Percentiles rank a stretch among this genome's conserved stretches.
These are phyloP conservation scores for Ascobolus immersus DNA, from an alignment of 495 filamentous ascomycete species.

Conservation along the genomic window DNA sequence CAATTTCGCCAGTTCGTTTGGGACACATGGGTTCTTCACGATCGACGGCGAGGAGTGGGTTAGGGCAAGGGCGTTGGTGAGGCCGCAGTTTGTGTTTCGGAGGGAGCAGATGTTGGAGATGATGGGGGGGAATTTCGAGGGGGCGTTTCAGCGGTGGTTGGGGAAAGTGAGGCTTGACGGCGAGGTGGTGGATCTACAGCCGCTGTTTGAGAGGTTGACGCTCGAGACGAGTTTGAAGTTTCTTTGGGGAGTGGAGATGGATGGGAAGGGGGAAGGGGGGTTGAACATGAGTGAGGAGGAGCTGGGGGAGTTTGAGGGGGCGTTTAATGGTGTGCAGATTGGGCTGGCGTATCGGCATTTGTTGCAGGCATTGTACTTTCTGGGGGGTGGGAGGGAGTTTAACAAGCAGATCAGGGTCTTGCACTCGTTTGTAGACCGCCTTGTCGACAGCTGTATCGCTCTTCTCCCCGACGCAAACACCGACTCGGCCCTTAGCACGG, in stretches of 20 bases:
- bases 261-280: no score
- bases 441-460: no score
- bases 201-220: slow-evolving; percentile 38
- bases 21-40: slow-evolving; percentile 48
- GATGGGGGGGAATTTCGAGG: no score
- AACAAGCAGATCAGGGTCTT: slow-evolving; percentile 20
- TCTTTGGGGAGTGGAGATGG: no score
- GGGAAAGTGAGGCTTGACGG: slow-evolving; percentile 23
- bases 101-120: slow-evolving; percentile 31
- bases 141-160: slow-evolving; percentile 30
- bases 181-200: slow-evolving; percentile 33
- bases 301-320: slow-evolving; percentile 16
- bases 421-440: slow-evolving; percentile 26
- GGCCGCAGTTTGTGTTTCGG: slow-evolving; percentile 39
- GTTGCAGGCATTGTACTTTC: slow-evolving; percentile 24
- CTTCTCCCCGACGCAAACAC: slow-evolving; percentile 19
- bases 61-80: slow-evolving; percentile 33
- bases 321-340: slow-evolving; percentile 25
- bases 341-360: slow-evolving; percentile 22
- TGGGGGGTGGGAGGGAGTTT: slow-evolving; percentile 22
- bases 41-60: slow-evolving; percentile 40
- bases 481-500: not conserved
- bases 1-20: slow-evolving; percentile 31
- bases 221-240: slow-evolving; percentile 50
- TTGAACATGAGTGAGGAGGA: slow-evolving; percentile 7